Conservation (phyloP, 441 rosid species). For the Mallotus japonicus region DNA sequence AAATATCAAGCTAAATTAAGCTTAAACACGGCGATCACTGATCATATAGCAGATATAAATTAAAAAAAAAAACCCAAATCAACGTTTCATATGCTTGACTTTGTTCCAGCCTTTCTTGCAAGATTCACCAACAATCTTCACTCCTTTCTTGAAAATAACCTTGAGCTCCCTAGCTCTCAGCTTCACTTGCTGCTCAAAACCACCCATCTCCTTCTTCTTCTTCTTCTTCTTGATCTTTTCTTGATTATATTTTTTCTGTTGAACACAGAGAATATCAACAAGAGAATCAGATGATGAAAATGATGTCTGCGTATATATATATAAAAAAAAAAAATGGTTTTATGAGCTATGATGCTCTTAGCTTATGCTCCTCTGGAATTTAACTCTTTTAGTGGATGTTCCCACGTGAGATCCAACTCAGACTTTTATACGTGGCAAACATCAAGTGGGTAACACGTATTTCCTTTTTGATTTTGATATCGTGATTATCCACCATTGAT, state of each 20-base stretch:
- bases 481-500: background rate
- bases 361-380: too few relatives aligned
- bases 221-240: too few relatives aligned
- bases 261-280: background rate
- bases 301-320: background rate
- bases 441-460: conserved; percentile 19
- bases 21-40: background rate
- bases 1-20: background rate
- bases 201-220: conserved; percentile 33
- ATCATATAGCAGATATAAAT: background rate
- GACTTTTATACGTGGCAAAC: conserved; percentile 29
- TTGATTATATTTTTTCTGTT: too few relatives aligned
- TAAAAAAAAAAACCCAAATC: background rate
- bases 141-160: conserved; percentile 57
- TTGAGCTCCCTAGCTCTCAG: conserved; percentile 63
- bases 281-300: background rate
- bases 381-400: background rate
- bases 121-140: conserved; percentile 67
- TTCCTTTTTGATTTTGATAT: too few relatives aligned
- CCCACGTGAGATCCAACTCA: conserved; percentile 44
- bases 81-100: conserved; percentile 70
- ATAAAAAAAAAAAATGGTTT: too few relatives aligned
- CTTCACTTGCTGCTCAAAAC: conserved; percentile 80
- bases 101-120: conserved; percentile 92
- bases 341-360: too few relatives aligned